Evolutionary conservation across 345 rosid genomes (phyloP).

Genomic region (Rhizophora apiculata): DNA sequence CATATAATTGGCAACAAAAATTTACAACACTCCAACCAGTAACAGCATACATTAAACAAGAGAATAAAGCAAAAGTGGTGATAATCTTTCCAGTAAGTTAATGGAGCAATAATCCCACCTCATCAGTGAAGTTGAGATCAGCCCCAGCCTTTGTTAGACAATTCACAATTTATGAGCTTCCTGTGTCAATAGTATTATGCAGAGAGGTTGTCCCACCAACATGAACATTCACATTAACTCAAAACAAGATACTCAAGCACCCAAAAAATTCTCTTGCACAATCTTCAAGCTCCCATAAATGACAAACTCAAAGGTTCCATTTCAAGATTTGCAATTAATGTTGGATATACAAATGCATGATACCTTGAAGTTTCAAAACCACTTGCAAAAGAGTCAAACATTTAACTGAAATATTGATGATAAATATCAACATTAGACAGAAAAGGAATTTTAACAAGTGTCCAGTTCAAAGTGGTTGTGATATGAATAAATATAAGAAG

Average conservation of each 20-base stretch:
- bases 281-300: not conserved
- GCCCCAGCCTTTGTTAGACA: constrained; percentile 72
- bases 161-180: constrained; percentile 57
- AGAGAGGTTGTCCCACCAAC: constrained; percentile 91
- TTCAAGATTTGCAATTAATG: not conserved
- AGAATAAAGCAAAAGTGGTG: not conserved
- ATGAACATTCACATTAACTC: constrained; percentile 58
- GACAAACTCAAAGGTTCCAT: not conserved
- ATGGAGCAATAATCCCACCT: constrained; percentile 38
- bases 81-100: constrained; percentile 2
- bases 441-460: too few relatives aligned
- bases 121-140: constrained; percentile 67
- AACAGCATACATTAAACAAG: not conserved
- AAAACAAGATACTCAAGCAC: not conserved
- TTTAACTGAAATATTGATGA: not conserved
- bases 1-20: not conserved
- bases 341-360: not conserved
- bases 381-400: not conserved
- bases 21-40: not conserved
- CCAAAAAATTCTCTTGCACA: not conserved
- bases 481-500: not conserved
- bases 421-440: too few relatives aligned
- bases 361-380: not conserved
- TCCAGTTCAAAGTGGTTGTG: not conserved
- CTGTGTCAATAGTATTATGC: constrained; percentile 80